Evolutionary conservation across 73 alveolate species (phyloP), one percentile per base, ranked within the genome.

Genomic region (Tetrahymena borealis): DNA sequence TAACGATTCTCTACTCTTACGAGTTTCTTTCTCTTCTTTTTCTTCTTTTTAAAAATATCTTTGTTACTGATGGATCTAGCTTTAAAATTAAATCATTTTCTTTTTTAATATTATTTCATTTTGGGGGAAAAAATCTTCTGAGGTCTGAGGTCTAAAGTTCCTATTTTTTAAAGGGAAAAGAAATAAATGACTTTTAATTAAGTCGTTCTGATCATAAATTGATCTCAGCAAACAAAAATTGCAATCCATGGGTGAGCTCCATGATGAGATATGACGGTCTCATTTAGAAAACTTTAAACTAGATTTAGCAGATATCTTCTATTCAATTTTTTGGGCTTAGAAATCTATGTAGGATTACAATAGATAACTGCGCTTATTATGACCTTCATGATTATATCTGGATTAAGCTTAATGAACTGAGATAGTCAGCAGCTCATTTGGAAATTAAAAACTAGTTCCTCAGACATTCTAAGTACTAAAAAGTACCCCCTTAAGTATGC

Each of bases 211-310:
- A 60, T 60, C 85, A 60, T 60, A 1, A 60, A 60, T 60, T 60
- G 85, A 60, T 60, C 85, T 32, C 85, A 60, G 85, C 85, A 60
- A 60, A 24, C 32, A n/a, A 60, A 60, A 18, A 60, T 60, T 60
- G 85, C 85, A 60, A 8, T 20, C 85, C 85, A 35, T 60, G 85
- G 85, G 85, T 35, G 85, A 60, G 85, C 85, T 24, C 85, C 85
- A 60, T 35, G n/a, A 60, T 60, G 85, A 60, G 85, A 60, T 60
- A 60, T 60, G 85, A 60, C 85, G 85, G 85, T 60, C 85, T 60
- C 85, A 60, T 60, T 32, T 60, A 18, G 28, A 60, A 60, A 35
- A 16, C 13, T 60, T 60, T 60, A 13, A 60, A 60, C 85, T 60
- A 60, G 85, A 60, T 60, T 60, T 60, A 4, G 28, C 85, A 24